A percentile compares a stretch with the other conserved stretches of the same genome.
These are phyloP conservation scores for Sabuloglossum arenarium DNA, from an alignment of 495 filamentous ascomycete genomes.

Conservation along the genomic window DNA sequence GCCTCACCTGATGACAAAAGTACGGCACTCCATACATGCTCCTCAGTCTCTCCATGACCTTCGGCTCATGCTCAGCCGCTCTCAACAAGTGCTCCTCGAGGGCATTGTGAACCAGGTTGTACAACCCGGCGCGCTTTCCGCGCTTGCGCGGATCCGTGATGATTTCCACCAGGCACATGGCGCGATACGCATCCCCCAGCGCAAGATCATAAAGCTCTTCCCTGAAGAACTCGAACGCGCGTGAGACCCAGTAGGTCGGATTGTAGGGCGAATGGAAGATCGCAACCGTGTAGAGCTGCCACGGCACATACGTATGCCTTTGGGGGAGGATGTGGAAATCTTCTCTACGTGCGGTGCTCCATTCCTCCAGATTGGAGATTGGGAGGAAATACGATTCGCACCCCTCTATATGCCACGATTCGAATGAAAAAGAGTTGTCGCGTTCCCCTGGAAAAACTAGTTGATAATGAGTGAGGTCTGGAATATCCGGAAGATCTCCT, in stretches of 20 bases:
- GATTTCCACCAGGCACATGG: slow-evolving; percentile 11
- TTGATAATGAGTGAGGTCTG: no score
- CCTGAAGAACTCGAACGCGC: slow-evolving; percentile 3
- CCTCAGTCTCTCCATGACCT: slow-evolving; percentile 8
- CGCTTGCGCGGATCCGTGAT: slow-evolving; percentile 9
- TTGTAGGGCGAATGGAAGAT: slow-evolving; percentile 2
- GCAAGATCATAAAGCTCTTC: slow-evolving; percentile 2
- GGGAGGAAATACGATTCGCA: no score
- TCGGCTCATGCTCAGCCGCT: slow-evolving; percentile 2
- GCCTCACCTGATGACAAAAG: slow-evolving; percentile 13
- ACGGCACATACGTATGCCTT: no score
- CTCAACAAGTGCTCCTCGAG: slow-evolving; percentile 17
- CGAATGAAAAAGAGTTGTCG: no score
- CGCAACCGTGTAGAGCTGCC: slow-evolving; percentile 16
- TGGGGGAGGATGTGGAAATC: background rate
- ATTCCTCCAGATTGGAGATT: background rate
- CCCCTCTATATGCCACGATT: no score
- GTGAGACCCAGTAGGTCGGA: slow-evolving; percentile 2
- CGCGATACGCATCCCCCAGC: slow-evolving; percentile 6
- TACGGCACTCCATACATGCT: slow-evolving; percentile 11
- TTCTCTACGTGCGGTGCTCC: background rate
- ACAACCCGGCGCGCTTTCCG: slow-evolving; percentile 13
- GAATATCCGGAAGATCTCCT: no score
- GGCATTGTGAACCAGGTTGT: slow-evolving; percentile 15
- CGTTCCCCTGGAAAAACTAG: no score